These are phyloP conservation scores for Lentinula aciculospora DNA, from an alignment of 768 basidiomycete genomes.

Conservation along the genomic window DNA sequence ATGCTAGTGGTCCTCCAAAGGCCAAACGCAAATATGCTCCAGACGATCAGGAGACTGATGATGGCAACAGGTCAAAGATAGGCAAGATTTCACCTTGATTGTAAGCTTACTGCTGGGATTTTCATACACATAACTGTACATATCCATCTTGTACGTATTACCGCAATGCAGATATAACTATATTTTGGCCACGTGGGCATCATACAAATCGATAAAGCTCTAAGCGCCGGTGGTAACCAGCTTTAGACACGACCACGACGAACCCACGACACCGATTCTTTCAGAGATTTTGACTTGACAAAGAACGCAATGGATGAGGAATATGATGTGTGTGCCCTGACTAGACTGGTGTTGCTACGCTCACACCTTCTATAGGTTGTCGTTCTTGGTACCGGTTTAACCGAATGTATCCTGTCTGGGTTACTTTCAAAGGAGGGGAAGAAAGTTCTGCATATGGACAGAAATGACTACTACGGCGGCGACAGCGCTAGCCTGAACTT, in stretches of 20 bases:
- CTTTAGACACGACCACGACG: constrained; percentile 4
- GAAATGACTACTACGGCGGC: constrained; percentile 98
- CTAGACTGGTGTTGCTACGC: too few relatives aligned
- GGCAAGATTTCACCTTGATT: not conserved
- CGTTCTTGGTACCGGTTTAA: constrained; percentile 94
- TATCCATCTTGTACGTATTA: too few relatives aligned
- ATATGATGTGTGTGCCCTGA: constrained; percentile 67
- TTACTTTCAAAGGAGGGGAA: constrained; percentile 98
- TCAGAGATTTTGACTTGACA: constrained; percentile 2
- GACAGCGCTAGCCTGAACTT: constrained; percentile 96
- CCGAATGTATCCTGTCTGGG: constrained; percentile 97
- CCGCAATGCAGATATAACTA: not conserved
- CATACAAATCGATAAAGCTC: constrained; percentile 10
- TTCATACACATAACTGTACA: too few relatives aligned
- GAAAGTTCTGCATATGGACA: constrained; percentile 98
- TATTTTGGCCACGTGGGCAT: too few relatives aligned
- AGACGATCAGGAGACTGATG: constrained; percentile 21
- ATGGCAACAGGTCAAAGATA: constrained; percentile 13
- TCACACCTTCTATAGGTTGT: constrained; percentile 52
- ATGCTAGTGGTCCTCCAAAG: constrained; percentile 11
- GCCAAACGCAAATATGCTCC: constrained; percentile 30
- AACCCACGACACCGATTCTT: not conserved
- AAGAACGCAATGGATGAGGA: constrained; percentile 87
- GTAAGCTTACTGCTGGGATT: not conserved
- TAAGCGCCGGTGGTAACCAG: constrained; percentile 8